A percentile compares a stretch with the other conserved stretches of the same genome.
These are phyloP conservation scores for Phragmites australis DNA, from an alignment of 176 grass and related monocot genomes.

Conservation along the genomic window DNA sequence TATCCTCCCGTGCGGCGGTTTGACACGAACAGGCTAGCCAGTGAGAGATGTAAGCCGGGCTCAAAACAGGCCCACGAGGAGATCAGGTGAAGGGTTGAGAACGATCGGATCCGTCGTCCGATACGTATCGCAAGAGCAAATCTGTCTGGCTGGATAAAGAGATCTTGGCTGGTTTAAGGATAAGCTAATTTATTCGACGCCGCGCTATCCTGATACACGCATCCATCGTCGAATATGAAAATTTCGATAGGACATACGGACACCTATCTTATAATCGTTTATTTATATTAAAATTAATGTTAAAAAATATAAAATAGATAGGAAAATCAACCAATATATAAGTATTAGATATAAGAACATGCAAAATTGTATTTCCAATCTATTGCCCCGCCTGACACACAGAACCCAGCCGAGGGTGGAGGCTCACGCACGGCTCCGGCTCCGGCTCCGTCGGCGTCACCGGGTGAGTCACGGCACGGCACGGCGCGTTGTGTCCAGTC, in stretches of 20 bases:
- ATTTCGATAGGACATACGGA: too few relatives aligned
- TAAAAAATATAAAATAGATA: too few relatives aligned
- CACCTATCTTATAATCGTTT: too few relatives aligned
- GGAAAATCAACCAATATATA: too few relatives aligned
- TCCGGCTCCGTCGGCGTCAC: neutral
- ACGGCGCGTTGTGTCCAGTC: neutral
- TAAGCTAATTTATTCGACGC: slow-evolving; percentile 43
- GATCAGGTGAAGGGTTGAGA: neutral
- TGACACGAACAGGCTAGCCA: neutral
- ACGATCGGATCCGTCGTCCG: neutral
- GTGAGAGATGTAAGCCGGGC: neutral
- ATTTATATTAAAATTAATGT: too few relatives aligned
- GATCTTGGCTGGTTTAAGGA: slow-evolving; percentile 15
- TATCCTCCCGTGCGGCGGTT: slow-evolving; percentile 18
- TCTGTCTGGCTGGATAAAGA: neutral
- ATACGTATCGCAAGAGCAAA: neutral
- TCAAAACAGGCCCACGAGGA: neutral
- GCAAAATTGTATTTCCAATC: too few relatives aligned
- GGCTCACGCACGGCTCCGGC: too few relatives aligned
- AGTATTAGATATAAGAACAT: too few relatives aligned
- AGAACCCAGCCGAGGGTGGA: too few relatives aligned
- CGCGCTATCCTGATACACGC: slow-evolving; percentile 23
- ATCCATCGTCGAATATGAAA: too few relatives aligned
- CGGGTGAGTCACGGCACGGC: neutral
- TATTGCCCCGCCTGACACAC: too few relatives aligned